Percentiles rank a stretch among this genome's conserved stretches.
phyloP scores from a whole-genome alignment of 148 eudicot genomes.

The Beta vulgaris region DNA sequence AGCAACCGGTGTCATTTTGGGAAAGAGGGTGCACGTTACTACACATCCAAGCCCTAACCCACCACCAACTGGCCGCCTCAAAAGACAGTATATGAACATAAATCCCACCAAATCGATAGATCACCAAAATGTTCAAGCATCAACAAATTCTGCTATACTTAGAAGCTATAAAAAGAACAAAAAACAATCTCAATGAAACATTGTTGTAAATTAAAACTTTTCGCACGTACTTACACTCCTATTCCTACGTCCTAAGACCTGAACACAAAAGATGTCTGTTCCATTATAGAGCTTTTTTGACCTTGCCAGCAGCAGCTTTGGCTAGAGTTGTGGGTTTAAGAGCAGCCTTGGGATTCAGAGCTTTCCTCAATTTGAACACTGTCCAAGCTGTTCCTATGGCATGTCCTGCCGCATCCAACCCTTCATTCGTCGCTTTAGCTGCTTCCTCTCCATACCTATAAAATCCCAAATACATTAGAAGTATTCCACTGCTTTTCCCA shows the following conservation, averaged over 20 bases:
- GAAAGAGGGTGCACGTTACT: no score
- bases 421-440: conserved; percentile 53
- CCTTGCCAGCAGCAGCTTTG: conserved; percentile 50
- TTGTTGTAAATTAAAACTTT: no score
- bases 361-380: conserved; percentile 75
- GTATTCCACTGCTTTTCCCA: no score
- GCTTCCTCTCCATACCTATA: conserved; percentile 64
- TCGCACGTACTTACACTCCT: neutral
- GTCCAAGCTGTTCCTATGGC: conserved; percentile 88
- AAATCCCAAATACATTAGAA: no score
- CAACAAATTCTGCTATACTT: neutral
- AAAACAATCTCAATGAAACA: neutral
- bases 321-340: conserved; percentile 66
- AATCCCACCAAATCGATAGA: no score
- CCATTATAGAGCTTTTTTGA: conserved; percentile 18
- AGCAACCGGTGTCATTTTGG: no score
- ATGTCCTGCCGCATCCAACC: conserved; percentile 79
- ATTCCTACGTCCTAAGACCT: neutral
- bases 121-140: neutral
- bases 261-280: no score
- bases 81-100: no score
- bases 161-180: neutral
- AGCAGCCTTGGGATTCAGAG: conserved; percentile 68
- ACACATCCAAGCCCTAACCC: no score
- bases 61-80: no score